These are phyloP conservation scores for Phaeosphaeria sp. DNA, from an alignment of 2,329 filamentous ascomycete species.

Conservation along the genomic window DNA sequence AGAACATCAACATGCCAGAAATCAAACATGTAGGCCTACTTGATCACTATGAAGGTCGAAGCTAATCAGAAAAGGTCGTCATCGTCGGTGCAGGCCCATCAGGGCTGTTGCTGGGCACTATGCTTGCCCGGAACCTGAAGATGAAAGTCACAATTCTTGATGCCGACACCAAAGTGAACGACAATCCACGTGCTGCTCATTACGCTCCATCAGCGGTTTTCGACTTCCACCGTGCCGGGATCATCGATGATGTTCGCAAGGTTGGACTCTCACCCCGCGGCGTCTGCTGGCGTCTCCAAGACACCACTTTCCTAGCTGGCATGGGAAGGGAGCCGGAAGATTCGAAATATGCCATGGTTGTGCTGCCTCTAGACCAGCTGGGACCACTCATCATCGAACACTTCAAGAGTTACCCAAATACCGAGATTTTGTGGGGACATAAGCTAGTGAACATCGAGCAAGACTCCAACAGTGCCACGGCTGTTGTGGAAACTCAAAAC, in stretches of 20 bases:
- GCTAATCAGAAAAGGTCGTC: slow-evolving; percentile 31
- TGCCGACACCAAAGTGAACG: slow-evolving; percentile 60
- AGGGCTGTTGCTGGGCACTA: slow-evolving; percentile 49
- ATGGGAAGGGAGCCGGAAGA: slow-evolving; percentile 40
- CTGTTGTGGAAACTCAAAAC: slow-evolving; percentile 31
- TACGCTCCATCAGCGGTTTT: slow-evolving; percentile 66
- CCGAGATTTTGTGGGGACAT: slow-evolving; percentile 40
- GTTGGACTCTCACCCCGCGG: slow-evolving; percentile 52
- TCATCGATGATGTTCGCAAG: slow-evolving; percentile 59
- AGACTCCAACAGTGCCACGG: slow-evolving; percentile 36
- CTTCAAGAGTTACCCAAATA: slow-evolving; percentile 35
- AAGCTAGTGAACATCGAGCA: slow-evolving; percentile 41
- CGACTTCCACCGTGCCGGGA: slow-evolving; percentile 65
- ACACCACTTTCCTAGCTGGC: slow-evolving; percentile 39
- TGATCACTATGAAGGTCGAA: neutral
- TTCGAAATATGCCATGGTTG: slow-evolving; percentile 36
- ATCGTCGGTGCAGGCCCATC: slow-evolving; percentile 44
- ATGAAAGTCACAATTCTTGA: slow-evolving; percentile 65
- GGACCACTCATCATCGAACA: slow-evolving; percentile 37
- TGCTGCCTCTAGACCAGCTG: slow-evolving; percentile 40
- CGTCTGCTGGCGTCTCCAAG: slow-evolving; percentile 55
- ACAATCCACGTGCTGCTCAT: slow-evolving; percentile 68
- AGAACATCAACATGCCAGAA: slow-evolving; percentile 32
- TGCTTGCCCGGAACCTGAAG: slow-evolving; percentile 59
- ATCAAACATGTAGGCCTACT: slow-evolving; percentile 35